Evolutionary conservation across 495 filamentous ascomycete species (phyloP), one percentile per base, ranked within the genome.

Genomic region (Talaromyces stipitatus): DNA sequence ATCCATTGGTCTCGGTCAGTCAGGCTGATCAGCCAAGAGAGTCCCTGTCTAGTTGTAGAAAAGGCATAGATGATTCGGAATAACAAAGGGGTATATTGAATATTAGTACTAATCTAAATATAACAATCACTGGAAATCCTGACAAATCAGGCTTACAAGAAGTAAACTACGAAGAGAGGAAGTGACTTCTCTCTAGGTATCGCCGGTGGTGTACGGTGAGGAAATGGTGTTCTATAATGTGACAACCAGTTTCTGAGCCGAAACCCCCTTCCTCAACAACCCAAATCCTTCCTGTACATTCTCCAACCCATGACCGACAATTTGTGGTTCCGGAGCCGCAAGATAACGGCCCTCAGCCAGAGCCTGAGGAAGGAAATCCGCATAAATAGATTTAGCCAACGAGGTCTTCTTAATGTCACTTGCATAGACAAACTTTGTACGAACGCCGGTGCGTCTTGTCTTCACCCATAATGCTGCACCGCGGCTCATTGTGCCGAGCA

Each of bases 221-320:
- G 9, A 30, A 9, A 52, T 18, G 4, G 14, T 0, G 11, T 4
- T 9, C 30, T 27, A 55, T 26, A 46, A 41, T 43, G 54, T 32
- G 16, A 57, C 55, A 30, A 57, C 55, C n/a, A 51, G 16, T 27
- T 50, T 57, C 29, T 51, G 50, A 2, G 55, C 55, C 2, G 55
- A 57, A 12, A 57, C 55, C 6, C 45, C 47, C 23, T 50, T 57
- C 24, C 24, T 50, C 38, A 16, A 30, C 4, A 22, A 8, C 27
- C 51, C 45, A 43, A 57, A 24, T 3, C 22, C 55, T 7, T 57
- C 26, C 33, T 57, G 55, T 11, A 57, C 8, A 20, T 50, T 18
- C 28, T 57, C 55, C n/a, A 57, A 22, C 2, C 43, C 24, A n/a
- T 57, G 16, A 2, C 55, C 55, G 43, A 51, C 47, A 16, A 57